Conservation (phyloP, 2,329 filamentous ascomycete genomes). For the Monilinia fructigena region DNA sequence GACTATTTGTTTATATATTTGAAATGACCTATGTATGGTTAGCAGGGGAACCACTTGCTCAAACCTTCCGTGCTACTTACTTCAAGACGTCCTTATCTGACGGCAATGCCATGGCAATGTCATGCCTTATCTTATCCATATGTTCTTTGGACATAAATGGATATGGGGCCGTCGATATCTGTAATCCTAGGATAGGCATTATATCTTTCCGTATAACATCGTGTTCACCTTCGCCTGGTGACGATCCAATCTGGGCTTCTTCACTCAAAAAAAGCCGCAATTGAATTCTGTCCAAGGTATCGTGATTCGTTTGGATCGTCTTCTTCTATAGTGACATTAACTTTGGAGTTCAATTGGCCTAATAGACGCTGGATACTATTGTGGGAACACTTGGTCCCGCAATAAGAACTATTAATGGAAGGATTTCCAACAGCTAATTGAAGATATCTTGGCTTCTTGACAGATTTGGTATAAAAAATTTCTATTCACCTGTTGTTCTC, state of each 20-base stretch:
- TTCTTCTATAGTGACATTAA: slow-evolving; percentile 44
- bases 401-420: not conserved
- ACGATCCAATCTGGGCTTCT: slow-evolving; percentile 51
- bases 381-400: slow-evolving; percentile 4
- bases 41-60: not conserved
- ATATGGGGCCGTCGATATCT: slow-evolving; percentile 62
- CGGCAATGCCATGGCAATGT: slow-evolving; percentile 61
- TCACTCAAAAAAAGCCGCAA: slow-evolving; percentile 62
- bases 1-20: slow-evolving; percentile 65
- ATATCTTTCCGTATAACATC: slow-evolving; percentile 59
- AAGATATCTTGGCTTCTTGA: not conserved
- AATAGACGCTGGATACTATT: not conserved
- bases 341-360: slow-evolving; percentile 20
- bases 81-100: slow-evolving; percentile 67
- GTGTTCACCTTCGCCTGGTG: slow-evolving; percentile 49
- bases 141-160: slow-evolving; percentile 65
- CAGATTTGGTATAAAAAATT: not conserved
- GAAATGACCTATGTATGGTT: slow-evolving; percentile 52
- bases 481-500: slow-evolving; percentile 36
- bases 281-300: slow-evolving; percentile 67
- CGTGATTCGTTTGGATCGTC: slow-evolving; percentile 56
- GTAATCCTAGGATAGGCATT: slow-evolving; percentile 63
- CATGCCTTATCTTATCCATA: slow-evolving; percentile 57
- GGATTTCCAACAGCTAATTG: not conserved
- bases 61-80: slow-evolving; percentile 44